Evolutionary conservation across 148 eudicot genomes (phyloP).

Genomic region (Agrostemma githago): DNA sequence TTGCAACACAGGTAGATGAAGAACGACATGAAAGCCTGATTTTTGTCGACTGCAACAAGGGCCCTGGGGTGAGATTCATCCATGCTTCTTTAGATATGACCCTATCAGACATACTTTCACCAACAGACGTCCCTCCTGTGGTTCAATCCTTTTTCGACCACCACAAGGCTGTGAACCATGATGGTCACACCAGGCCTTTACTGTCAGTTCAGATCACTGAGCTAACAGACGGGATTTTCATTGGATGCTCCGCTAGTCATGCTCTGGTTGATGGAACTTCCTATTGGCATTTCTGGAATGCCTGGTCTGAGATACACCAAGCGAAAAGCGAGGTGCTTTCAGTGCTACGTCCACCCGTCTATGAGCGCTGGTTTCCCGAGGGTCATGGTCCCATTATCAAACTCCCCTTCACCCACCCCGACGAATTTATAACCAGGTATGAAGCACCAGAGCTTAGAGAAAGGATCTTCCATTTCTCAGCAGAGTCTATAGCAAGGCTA

Average conservation of each 20-base stretch:
- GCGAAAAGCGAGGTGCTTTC: neutral
- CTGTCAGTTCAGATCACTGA: conserved; percentile 28
- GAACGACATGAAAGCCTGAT: conserved; percentile 12
- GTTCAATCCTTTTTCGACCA: conserved; percentile 30
- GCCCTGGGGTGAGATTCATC: conserved; percentile 21
- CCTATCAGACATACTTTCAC: conserved; percentile 22
- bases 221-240: conserved; percentile 27
- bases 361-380: conserved; percentile 24
- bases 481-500: conserved; percentile 26
- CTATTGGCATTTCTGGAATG: conserved; percentile 31
- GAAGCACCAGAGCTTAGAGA: conserved; percentile 23
- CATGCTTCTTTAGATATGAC: conserved; percentile 23
- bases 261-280: conserved; percentile 25
- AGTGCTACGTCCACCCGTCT: neutral
- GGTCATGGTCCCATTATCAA: neutral
- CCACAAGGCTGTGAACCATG: conserved; percentile 24
- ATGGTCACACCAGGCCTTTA: conserved; percentile 21
- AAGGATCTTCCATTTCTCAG: conserved; percentile 34
- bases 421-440: conserved; percentile 15
- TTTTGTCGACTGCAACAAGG: conserved; percentile 26
- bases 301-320: conserved; percentile 27
- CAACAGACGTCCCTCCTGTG: conserved; percentile 26
- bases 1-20: conserved; percentile 20
- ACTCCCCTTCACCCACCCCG: conserved; percentile 23
- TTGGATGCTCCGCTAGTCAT: conserved; percentile 26